A percentile compares a stretch with the other conserved stretches of the same genome.
Conservation (phyloP, 2,329 filamentous ascomycete genomes). For the Aspergillus jensenii region DNA sequence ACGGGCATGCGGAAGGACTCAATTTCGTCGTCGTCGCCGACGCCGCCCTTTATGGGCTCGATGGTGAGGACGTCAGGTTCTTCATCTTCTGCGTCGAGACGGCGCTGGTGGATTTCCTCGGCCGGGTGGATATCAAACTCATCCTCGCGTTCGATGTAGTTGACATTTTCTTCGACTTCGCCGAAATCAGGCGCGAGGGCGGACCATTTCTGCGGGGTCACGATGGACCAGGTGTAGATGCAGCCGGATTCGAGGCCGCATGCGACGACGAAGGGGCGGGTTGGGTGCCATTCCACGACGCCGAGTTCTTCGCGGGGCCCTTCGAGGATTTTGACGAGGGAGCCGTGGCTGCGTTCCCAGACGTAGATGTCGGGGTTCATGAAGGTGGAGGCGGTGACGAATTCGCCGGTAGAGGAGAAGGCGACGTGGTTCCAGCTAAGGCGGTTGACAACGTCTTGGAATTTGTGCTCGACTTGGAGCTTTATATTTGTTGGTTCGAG, state of each 20-base stretch:
- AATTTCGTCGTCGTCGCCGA: constrained; percentile 56
- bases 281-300: constrained; percentile 95
- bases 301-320: constrained; percentile 95
- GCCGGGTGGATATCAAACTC: constrained; percentile 97
- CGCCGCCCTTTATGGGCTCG: constrained; percentile 63
- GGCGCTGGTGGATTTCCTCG: constrained; percentile 88
- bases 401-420: constrained; percentile 91
- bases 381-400: constrained; percentile 92
- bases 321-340: constrained; percentile 93
- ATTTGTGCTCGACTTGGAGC: constrained; percentile 93
- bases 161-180: constrained; percentile 96
- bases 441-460: constrained; percentile 94
- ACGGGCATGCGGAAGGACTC: constrained; percentile 87
- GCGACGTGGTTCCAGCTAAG: constrained; percentile 96
- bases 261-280: constrained; percentile 80
- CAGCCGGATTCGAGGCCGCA: constrained; percentile 90
- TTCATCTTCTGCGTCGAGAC: constrained; percentile 89
- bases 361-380: constrained; percentile 99
- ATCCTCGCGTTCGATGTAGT: constrained; percentile 93
- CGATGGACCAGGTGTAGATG: constrained; percentile 94
- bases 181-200: constrained; percentile 94
- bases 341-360: constrained; percentile 92
- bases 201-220: constrained; percentile 95
- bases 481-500: constrained; percentile 83
- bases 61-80: constrained; percentile 85